Evolutionary conservation across 1,284 basidiomycete genomes (phyloP), one percentile per base, ranked within the genome.

Genomic region (Rhodotorula sp.): DNA sequence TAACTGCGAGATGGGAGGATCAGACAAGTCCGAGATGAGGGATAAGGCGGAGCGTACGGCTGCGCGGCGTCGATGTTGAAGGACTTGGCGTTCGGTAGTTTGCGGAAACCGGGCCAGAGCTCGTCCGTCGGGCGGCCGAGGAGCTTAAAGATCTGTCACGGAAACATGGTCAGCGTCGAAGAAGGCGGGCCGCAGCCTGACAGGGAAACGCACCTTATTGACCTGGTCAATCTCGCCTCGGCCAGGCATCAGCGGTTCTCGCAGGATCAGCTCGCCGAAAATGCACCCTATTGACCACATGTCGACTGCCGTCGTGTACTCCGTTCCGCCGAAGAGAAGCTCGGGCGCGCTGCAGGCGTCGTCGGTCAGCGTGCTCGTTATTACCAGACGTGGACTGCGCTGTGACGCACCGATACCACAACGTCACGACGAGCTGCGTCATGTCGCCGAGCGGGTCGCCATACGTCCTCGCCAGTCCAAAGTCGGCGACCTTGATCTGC

Each of bases 231-330:
- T 84, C 80, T 99, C 96, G 57, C 89, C 89, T 78, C 94, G 90
- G n/a, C 94, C 94, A 79, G 94, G 93, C 78, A 99, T 94, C 20
- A 99, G 83, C 1, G 96, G 93, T 79, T 94, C 92, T 73, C 92
- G 92, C 74, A 93, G 84, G 74, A 99, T 87, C 53, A 99, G 84
- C 80, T 99, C 96, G 31, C 91, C 95, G 79, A 99, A 98, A 76
- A 99, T 98, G 83, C 96, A 99, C 7, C 96, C 96, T n/a, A 99
- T 89, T 58, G 93, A 96, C 96, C 96, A 99, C 88, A 99, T 89
- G 80, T 99, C 96, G 75, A 99, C 88, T 2, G 94, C 90, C 16
- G 94, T 97, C 15, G 92, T 91, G 81, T 99, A 99, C 58, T 90
- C 91, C 62, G 88, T 89, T 24, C 90, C 91, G 16, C 95, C 96